These are phyloP conservation scores for Physcomitrellopsis africana DNA, from an alignment of 225 moss, liverwort and hornwort genomes.

Conservation along the genomic window DNA sequence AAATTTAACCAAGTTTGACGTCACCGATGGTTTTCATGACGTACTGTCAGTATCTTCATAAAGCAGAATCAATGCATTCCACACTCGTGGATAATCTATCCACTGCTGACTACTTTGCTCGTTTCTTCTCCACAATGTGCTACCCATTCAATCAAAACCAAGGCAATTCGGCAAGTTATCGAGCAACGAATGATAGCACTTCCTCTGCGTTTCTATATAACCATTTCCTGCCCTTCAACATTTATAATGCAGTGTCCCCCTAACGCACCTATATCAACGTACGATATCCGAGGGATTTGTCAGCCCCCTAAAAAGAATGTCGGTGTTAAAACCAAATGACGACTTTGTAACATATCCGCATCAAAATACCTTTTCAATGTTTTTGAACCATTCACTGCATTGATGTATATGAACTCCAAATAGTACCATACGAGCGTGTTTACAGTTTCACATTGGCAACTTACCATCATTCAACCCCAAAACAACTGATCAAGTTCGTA, in stretches of 20 bases:
- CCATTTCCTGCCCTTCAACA: too few relatives aligned
- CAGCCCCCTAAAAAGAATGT: conserved; percentile 28
- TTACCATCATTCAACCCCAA: conserved; percentile 18
- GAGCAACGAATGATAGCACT: too few relatives aligned
- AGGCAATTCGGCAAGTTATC: too few relatives aligned
- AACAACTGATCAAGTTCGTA: conserved; percentile 64
- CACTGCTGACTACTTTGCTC: too few relatives aligned
- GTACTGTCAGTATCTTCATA: too few relatives aligned
- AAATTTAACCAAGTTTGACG: too few relatives aligned
- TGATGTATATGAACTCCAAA: conserved; percentile 40
- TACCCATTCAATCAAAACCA: too few relatives aligned
- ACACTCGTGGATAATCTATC: too few relatives aligned
- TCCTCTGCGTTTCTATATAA: too few relatives aligned
- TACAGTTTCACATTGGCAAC: conserved; percentile 17
- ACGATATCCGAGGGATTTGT: conserved; percentile 9
- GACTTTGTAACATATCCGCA: conserved; percentile 41
- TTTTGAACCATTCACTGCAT: conserved; percentile 32
- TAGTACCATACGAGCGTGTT: conserved; percentile 22
- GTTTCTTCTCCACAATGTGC: too few relatives aligned
- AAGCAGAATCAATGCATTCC: too few relatives aligned
- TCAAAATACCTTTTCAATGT: conserved; percentile 30
- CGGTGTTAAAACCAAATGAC: conserved; percentile 30
- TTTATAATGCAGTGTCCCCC: neutral
- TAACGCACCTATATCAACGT: conserved; percentile 24
- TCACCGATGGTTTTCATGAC: too few relatives aligned